Conservation (phyloP, 2,329 filamentous ascomycete genomes). For the Epichloe uncinata region DNA sequence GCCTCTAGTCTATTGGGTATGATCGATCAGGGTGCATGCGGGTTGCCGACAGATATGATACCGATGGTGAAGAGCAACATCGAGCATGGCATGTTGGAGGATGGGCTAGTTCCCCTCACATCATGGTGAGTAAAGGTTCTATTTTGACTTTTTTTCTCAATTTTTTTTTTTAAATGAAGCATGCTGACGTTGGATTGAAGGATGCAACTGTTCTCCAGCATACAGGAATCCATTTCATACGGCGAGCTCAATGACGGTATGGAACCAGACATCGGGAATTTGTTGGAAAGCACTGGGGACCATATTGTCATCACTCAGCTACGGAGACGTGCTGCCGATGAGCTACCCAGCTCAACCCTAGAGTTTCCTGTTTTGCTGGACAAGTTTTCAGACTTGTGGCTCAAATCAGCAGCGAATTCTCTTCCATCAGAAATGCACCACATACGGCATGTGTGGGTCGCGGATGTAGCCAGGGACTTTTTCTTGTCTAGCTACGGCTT, state of each 20-base stretch:
- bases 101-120: slow-evolving; percentile 15
- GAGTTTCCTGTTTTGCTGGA: slow-evolving; percentile 16
- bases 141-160: not conserved
- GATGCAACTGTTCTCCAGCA: slow-evolving; percentile 13
- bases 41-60: slow-evolving; percentile 16
- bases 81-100: slow-evolving; percentile 12
- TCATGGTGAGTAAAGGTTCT: slow-evolving; percentile 18
- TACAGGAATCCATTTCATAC: slow-evolving; percentile 1
- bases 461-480: slow-evolving; percentile 20
- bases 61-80: slow-evolving; percentile 15
- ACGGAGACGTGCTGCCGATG: slow-evolving; percentile 12
- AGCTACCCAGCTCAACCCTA: slow-evolving; percentile 13
- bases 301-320: slow-evolving; percentile 19
- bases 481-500: slow-evolving; percentile 23
- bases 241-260: slow-evolving; percentile 10
- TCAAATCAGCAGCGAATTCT: slow-evolving; percentile 13
- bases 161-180: too few species aligned
- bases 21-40: slow-evolving; percentile 8
- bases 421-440: slow-evolving; percentile 14
- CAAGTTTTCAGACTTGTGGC: slow-evolving; percentile 20
- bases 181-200: slow-evolving; percentile 6
- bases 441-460: slow-evolving; percentile 15
- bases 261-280: slow-evolving; percentile 16
- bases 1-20: slow-evolving; percentile 8
- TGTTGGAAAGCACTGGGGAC: slow-evolving; percentile 16